Evolutionary conservation across 345 rosid species (phyloP), one percentile per base, ranked within the genome.

Genomic region (Salix suchowensis): DNA sequence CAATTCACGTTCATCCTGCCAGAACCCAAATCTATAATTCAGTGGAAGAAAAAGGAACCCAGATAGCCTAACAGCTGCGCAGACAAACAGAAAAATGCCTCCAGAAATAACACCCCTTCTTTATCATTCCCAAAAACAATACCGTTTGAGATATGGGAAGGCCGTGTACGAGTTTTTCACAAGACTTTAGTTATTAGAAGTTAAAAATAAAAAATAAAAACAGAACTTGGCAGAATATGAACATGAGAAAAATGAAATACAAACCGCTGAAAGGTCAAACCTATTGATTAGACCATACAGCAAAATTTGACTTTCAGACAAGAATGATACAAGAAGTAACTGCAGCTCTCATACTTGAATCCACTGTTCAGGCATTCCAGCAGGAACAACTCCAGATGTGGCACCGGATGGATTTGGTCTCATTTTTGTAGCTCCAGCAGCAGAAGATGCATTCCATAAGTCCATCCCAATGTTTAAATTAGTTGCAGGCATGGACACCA

Each of bases 401-500:
- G 83, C 84, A 37, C 87, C 86, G 19, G 89, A 80, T 50, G 85
- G 66, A 36, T 83, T 80, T 52, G 87, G 78, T 79, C 90, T 82
- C 80, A 91, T 78, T 86, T 91, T 93, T 61, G 89, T 78, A 66
- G 88, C 80, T 80, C 90, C 95, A 71, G 72, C 84, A 74, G 88
- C 81, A 44, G 89, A 70, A 77, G 98, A 80, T 26, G 84, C 80
- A 78, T 82, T 89, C 98, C 99, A 96, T 66, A 92, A 84, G 80
- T 92, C 98, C 94, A 96, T 93, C 71, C 97, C 99, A 6, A 93
- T 92, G 78, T 93, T 93, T 74, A 93, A 86, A 84, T 88, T 90
- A 81, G 97, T 90, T 48, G 83, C 94, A 4, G 97, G 94, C 75
- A 77, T 52, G 18, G 91, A 76, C 18, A 54, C 88, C 15, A 85